phyloP scores from a whole-genome alignment of 495 filamentous ascomycete species.

The Talaromyces wortmannii region DNA sequence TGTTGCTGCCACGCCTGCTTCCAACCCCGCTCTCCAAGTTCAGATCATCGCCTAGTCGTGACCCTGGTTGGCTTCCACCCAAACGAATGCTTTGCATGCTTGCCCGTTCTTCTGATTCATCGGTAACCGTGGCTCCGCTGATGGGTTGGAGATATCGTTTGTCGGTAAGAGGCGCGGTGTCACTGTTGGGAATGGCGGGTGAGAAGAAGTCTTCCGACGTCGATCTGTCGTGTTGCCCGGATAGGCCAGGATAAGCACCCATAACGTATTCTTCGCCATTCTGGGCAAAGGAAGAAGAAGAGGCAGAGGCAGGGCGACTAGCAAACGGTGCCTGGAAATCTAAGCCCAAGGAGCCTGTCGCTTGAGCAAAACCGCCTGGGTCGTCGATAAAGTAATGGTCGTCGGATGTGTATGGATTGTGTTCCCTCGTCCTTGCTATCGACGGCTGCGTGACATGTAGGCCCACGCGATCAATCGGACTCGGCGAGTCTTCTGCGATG shows the following conservation, averaged over 20 bases:
- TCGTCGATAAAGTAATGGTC: constrained; percentile 32
- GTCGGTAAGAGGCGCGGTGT: constrained; percentile 61
- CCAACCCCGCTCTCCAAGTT: constrained; percentile 46
- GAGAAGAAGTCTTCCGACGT: constrained; percentile 44
- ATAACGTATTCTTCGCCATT: constrained; percentile 1
- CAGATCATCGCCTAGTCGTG: constrained; percentile 59
- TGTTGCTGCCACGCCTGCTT: constrained; percentile 37
- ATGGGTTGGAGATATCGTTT: constrained; percentile 58
- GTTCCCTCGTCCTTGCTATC: constrained; percentile 19
- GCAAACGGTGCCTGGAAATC: constrained; percentile 35
- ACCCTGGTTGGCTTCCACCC: constrained; percentile 24
- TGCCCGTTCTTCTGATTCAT: constrained; percentile 47
- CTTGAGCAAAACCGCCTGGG: constrained; percentile 47
- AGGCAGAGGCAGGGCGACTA: neutral
- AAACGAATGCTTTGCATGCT: constrained; percentile 52
- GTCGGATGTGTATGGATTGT: constrained; percentile 18
- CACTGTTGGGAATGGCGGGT: constrained; percentile 47
- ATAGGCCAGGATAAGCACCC: constrained; percentile 9
- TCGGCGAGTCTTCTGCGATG: constrained; percentile 47
- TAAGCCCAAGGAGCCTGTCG: constrained; percentile 54
- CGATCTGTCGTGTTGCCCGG: constrained; percentile 7
- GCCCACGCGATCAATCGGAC: constrained; percentile 17
- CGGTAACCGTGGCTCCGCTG: constrained; percentile 44
- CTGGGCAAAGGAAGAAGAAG: constrained; percentile 1
- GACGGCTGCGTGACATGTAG: constrained; percentile 18